Base-by-base conservation (phyloP, 1,284 basidiomycete genomes). In the Ceratobasidium theobromae region DNA sequence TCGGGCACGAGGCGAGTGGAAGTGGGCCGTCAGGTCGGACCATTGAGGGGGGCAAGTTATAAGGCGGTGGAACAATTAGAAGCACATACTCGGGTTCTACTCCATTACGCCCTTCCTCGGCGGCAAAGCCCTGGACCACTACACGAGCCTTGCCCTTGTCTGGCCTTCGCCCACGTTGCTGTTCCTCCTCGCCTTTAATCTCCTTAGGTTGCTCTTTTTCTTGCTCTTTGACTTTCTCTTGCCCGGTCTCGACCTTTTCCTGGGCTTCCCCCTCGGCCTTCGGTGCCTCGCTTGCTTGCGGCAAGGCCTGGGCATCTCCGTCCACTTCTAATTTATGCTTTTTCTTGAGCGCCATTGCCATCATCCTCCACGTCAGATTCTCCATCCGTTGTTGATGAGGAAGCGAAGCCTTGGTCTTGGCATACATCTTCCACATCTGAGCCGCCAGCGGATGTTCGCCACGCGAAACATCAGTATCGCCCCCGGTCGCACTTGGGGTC, bases 361-460 rank as follows among this genome's bases (percentile, higher is more conserved):
- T 98, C 92, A 98, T 93, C 69, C 97, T 80, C 96, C 96, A 98
- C 0, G 95, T 97, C 58, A 98, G 76, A 74, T 97, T 98, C 79
- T 98, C 96, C 93, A 98, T 95, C 70, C 95, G 81, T 75, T 95
- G 92, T 0, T 91, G 93, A 75, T 97, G 93, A 40, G 95, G 94
- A 49, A 97, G 78, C 57, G 84, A 85, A 21, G 89, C 89, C 76
- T 94, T 94, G 40, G 91, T 91, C 69, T 91, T 87, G 40, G 93
- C 88, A 74, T 95, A 98, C 84, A 98, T 93, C 78, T 89, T 93
- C 96, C 96, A 98, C 14, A 98, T 91, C 77, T 98, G 94, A 0
- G 95, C 89, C 0, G 94, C 94, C 9, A 98, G 81, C 1, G 95
- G 95, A 75, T 98, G 95, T 66, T 93, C 86, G 14, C 43, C 33